Base-by-base conservation (phyloP, 495 filamentous ascomycete genomes). In the Massariosphaeria phaeospora region DNA sequence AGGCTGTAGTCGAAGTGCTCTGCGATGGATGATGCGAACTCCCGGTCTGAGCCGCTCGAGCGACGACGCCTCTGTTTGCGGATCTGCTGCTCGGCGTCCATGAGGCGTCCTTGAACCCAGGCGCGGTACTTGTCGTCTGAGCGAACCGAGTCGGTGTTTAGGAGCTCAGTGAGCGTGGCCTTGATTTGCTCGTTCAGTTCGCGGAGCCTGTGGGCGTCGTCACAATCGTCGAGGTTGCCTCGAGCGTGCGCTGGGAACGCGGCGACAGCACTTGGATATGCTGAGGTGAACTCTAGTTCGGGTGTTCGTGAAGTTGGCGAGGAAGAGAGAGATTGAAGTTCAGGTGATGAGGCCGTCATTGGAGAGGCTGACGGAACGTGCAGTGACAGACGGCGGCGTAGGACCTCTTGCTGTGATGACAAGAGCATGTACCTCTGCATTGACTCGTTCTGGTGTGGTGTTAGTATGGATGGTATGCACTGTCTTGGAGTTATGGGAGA, bases 161-260 rank as follows among this genome's bases (percentile, higher is more conserved):
- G 75, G 23, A 85, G 72, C 61, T 82, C 80, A 2, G 82, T 85
- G 55, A 85, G 64, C 10, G 79, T 79, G 13, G 74, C 72, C 68
- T 85, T 85, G 66, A 84, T 82, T 40, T 79, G 74, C 59, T 79
- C 74, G 69, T 83, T 84, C 66, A 84, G 75, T 39, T 78, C 69
- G 66, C 73, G 77, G 25, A 82, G 71, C 48, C 82, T 76, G 51
- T 77, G 77, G 13, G 72, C 62, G 13, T 75, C 76, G 41, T 81
- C 52, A n/a, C 15, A n/a, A 24, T 64, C 61, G 47, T 30, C 3
- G 18, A 10, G 33, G 31, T 46, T 13, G 44, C 42, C 43, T 29
- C 59, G 55, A 21, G 36, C 34, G 20, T 48, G 25, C 31, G 51
- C 55, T 15, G 60, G 55, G 2, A 40, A 27, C 7, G 61, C 51